Evolutionary conservation across 495 filamentous ascomycete genomes (phyloP), one percentile per base, ranked within the genome.

Genomic region (Aspergillus avenaceus): DNA sequence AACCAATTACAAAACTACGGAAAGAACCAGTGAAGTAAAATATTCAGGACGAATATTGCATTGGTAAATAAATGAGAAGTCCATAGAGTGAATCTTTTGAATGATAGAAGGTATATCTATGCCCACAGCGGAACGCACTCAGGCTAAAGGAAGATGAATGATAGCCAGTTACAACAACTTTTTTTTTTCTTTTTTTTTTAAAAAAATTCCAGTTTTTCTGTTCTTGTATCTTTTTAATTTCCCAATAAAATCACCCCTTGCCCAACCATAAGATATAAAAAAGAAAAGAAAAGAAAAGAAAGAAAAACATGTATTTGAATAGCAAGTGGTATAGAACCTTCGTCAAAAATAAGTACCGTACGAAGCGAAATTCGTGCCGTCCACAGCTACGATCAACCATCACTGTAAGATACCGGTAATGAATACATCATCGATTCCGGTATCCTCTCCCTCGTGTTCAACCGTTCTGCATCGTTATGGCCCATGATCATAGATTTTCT

Each of bases 291-390:
- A n/a, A 34, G 31, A 47, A 31, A 42, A 16, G 12, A 45, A 24
- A 43, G 28, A 44, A 58, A n/a, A 45, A 58, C 51, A 45, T n/a
- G 44, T 52, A 60, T 41, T 52, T 47, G 44, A 53, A 56, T 51
- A 50, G 49, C 55, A 49, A 55, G 50, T 62, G 54, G 57, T 60
- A 60, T 60, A 60, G 53, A 55, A n/a, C n/a, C 50, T 54, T 63
- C 52, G 57, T 60, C 52, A 58, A 49, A 60, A n/a, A n/a, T n/a
- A n/a, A n/a, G n/a, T 54, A 61, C 52, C 49, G 53, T 55, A 50
- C 29, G 43, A 44, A 53, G 53, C 34, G n/a, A 55, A 45, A 56
- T 58, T 57, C 51, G 59, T 44, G 49, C 41, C 50, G 49, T 47
- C 36, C 49, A 41, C 48, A 45, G 45, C 56, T 53, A 53, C 45